Evolutionary conservation across 2,329 filamentous ascomycete genomes (phyloP), one percentile per base, ranked within the genome.

Genomic region (Colletotrichum lini): DNA sequence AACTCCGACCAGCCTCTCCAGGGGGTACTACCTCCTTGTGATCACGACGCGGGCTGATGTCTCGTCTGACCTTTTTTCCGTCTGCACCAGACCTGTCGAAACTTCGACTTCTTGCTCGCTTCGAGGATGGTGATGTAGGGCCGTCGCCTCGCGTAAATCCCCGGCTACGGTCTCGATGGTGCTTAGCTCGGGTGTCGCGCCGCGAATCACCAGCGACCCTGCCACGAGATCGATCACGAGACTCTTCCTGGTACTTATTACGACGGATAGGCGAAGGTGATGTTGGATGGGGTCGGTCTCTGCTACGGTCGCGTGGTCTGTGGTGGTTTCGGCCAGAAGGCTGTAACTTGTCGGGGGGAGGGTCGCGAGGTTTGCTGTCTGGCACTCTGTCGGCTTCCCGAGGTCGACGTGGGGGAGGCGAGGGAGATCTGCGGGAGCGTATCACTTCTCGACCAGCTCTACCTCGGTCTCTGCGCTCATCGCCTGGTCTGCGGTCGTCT

Each of bases 391-490:
- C 80, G 77, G 75, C 77, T 77, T 76, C 78, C 54, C 72, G 65
- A 73, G 70, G 59, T 64, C 64, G 63, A 61, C 68, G 73, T 60
- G 73, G 56, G 50, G 80, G 78, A 61, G 73, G 71, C 64, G 80
- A 81, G 74, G 77, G 78, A 71, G 80, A 81, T 78, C 78, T 77
- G 76, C 76, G 78, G 60, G 75, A 70, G 58, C 75, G 76, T 74
- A 75, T 75, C 66, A 78, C 77, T 77, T 80, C 79, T 78, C 80
- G 78, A 79, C 80, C 80, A 73, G 80, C 78, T 81, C 80, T 79
- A 74, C 80, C 80, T 80, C 80, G 79, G 73, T 82, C 80, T 82
- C 80, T 81, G 76, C 80, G 80, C 72, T 81, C 80, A 74, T 82
- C 78, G 76, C 78, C 79, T 79, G 79, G 76, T 79, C 79, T 81